phyloP scores from a whole-genome alignment of 805 yeast species.

The Candida bentonensis region DNA sequence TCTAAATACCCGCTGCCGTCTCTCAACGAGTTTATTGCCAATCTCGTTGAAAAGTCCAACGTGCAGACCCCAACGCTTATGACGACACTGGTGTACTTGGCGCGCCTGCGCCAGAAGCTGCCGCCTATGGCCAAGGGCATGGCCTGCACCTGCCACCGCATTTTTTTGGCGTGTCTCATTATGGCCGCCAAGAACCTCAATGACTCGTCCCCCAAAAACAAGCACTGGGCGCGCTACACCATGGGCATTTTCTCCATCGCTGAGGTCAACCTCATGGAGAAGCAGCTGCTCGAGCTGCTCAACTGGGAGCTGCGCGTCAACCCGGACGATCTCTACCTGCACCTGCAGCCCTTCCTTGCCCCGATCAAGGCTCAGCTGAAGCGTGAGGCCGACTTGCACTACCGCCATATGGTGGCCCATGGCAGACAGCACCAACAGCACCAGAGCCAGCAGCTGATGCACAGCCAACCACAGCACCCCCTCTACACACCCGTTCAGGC shows the following conservation, averaged over 20 bases:
- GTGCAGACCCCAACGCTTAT: slow-evolving; percentile 91
- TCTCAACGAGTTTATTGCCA: slow-evolving; percentile 44
- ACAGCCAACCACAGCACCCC: background rate
- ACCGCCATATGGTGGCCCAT: background rate
- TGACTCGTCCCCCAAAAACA: slow-evolving; percentile 89
- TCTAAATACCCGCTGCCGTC: slow-evolving; percentile 14
- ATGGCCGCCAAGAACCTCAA: slow-evolving; percentile 86
- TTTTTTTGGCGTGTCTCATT: slow-evolving; percentile 77
- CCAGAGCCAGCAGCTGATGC: background rate
- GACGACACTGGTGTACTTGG: slow-evolving; percentile 78
- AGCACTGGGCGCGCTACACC: slow-evolving; percentile 92
- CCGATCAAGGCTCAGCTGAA: slow-evolving; percentile 42
- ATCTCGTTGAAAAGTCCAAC: slow-evolving; percentile 63
- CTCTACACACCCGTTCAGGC: background rate
- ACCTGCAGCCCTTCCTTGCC: slow-evolving; percentile 59
- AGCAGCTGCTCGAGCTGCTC: slow-evolving; percentile 67
- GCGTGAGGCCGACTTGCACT: background rate
- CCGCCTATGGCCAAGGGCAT: slow-evolving; percentile 87
- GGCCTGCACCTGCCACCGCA: slow-evolving; percentile 79
- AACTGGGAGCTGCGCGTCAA: slow-evolving; percentile 74
- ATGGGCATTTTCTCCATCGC: slow-evolving; percentile 61
- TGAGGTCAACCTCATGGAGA: slow-evolving; percentile 84
- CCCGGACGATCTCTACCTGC: slow-evolving; percentile 53
- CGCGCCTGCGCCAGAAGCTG: slow-evolving; percentile 57
- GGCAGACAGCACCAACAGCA: background rate